Conservation (phyloP, 768 basidiomycete species). For the Tulasnella sp. region DNA sequence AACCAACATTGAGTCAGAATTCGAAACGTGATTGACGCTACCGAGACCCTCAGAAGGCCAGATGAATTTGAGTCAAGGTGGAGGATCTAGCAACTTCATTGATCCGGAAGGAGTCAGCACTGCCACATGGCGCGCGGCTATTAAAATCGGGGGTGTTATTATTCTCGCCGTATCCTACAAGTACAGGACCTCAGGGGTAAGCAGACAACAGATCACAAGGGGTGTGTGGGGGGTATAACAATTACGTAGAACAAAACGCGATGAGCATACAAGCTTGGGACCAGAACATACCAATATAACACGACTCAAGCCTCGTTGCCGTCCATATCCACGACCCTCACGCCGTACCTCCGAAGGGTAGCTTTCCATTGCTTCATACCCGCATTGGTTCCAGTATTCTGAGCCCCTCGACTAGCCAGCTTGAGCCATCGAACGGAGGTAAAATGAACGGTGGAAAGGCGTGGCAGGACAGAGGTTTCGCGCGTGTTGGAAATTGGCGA, state of each 20-base stretch:
- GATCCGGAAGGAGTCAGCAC: conserved; percentile 2
- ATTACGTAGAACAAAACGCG: neutral
- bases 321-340: conserved; percentile 26
- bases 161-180: neutral
- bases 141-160: neutral
- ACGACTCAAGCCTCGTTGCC: conserved; percentile 22
- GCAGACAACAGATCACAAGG: neutral
- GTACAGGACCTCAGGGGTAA: neutral
- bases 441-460: conserved; percentile 9
- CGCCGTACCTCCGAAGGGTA: conserved; percentile 19
- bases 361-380: conserved; percentile 26
- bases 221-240: neutral
- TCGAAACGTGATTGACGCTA: neutral
- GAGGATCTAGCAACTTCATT: too few species aligned
- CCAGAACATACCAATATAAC: conserved; percentile 1
- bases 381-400: conserved; percentile 26
- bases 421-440: conserved; percentile 19
- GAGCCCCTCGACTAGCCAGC: conserved; percentile 15
- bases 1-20: neutral
- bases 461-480: conserved; percentile 5
- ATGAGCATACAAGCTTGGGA: neutral
- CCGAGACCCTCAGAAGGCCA: neutral
- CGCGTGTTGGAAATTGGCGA: conserved; percentile 26
- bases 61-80: neutral
- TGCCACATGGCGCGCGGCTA: neutral